Conservation (phyloP, 169 alveolate genomes). For the Perkinsus marinus region DNA sequence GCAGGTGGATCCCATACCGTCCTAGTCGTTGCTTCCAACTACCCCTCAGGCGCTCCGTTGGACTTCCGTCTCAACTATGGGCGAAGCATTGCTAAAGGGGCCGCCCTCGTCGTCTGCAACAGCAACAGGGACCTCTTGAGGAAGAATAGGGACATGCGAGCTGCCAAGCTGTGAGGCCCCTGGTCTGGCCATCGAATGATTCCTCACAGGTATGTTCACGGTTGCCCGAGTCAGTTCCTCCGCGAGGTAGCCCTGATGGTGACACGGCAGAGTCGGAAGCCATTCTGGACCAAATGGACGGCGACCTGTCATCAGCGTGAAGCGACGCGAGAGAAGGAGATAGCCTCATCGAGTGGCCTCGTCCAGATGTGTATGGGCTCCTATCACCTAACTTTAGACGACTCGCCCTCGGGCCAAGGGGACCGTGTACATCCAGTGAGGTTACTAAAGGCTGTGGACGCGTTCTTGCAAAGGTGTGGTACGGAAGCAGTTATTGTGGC, state of each 20-base stretch:
- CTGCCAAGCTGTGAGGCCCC: neutral
- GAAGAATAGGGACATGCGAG: neutral
- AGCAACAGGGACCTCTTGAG: neutral
- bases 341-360: neutral
- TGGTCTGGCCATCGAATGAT: neutral
- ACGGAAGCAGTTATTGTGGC: neutral
- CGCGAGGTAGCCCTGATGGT: neutral
- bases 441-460: neutral
- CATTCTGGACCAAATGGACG: neutral
- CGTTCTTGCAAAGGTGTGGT: neutral
- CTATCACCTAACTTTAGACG: neutral
- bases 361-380: neutral
- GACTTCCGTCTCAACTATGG: neutral
- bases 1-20: neutral
- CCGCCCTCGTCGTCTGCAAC: neutral
- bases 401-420: neutral
- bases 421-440: neutral
- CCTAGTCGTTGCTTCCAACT: neutral
- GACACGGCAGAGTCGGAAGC: neutral
- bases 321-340: neutral
- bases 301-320: neutral
- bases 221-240: neutral
- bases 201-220: neutral
- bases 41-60: neutral
- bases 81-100: neutral